Conservation (phyloP, 345 rosid genomes). For the Linum lewisii region DNA sequence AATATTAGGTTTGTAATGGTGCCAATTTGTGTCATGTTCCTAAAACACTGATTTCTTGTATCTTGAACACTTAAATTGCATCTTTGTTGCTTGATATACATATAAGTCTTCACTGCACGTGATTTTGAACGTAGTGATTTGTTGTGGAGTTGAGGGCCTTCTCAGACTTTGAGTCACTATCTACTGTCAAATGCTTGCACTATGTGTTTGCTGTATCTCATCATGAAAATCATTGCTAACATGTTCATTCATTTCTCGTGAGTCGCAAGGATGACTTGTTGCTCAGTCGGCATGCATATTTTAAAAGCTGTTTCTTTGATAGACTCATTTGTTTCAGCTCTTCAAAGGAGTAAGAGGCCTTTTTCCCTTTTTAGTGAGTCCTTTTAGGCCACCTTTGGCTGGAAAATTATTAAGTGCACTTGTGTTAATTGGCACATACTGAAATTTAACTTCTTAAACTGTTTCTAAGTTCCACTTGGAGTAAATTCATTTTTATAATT, state of each 20-base stretch:
- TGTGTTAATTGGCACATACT: no score
- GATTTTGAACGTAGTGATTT: background rate
- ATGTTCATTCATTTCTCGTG: background rate
- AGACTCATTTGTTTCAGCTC: background rate
- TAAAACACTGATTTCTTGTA: background rate
- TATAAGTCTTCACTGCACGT: background rate
- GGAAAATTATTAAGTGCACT: background rate
- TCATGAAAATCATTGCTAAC: background rate
- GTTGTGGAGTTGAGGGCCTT: background rate
- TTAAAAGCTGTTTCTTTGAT: background rate
- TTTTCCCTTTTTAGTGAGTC: background rate
- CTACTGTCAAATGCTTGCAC: background rate
- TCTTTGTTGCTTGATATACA: background rate
- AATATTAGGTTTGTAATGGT: slow-evolving; percentile 62
- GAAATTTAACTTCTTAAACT: no score
- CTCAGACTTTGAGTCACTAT: background rate
- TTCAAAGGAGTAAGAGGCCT: background rate
- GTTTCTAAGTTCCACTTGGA: no score
- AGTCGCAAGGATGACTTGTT: background rate
- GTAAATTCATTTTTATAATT: no score
- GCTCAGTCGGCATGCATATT: background rate
- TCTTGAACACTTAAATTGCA: background rate
- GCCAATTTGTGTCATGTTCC: background rate
- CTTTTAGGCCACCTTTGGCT: background rate
- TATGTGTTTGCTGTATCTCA: background rate